Evolutionary conservation across 2,329 filamentous ascomycete genomes (phyloP), one percentile per base, ranked within the genome.

Genomic region (Venturia aucupariae): DNA sequence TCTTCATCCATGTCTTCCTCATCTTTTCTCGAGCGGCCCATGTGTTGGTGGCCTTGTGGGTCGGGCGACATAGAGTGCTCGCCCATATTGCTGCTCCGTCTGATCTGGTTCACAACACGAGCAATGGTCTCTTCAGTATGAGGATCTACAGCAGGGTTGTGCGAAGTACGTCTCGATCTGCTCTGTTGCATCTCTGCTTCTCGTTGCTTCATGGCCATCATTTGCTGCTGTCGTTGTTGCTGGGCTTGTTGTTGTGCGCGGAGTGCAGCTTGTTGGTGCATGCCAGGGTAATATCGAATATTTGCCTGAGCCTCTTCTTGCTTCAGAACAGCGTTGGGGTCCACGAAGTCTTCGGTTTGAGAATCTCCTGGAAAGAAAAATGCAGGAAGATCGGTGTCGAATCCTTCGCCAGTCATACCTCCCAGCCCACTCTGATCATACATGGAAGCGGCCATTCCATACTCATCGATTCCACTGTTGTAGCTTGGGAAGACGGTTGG

Each of bases 1-100:
- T 97, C 94, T 75, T 97, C 93, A 70, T 99, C 94, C 64, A 99
- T 97, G 63, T 97, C 93, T 67, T 97, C 92, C 71, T 97, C 92
- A 55, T 97, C 92, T 82, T 97, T 97, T 82, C 88, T 92, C 67
- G 84, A 78, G 68, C 87, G 88, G 61, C 88, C 81, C 70, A 91
- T 84, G 73, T 90, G 88, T 64, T 86, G 81, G n/a, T 87, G 75
- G 15, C 82, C 74, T n/a, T 24, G 38, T 66, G 74, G 73, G 41
- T 75, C 71, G 32, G 75, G 72, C 39, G 75, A 75, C 39, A 71
- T 69, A 67, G 75, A 77, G 60, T 84, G 80, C 19, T 85, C 82
- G 19, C 79, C 76, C 7, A 80, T 76, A 17, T 84, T 80, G 75
- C 89, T 91, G 69, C 80, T 85, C 70, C 90, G 86, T 70, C 92